Evolutionary conservation across 129 eudicot genomes (phyloP).

Genomic region (Lactuca sativa): DNA sequence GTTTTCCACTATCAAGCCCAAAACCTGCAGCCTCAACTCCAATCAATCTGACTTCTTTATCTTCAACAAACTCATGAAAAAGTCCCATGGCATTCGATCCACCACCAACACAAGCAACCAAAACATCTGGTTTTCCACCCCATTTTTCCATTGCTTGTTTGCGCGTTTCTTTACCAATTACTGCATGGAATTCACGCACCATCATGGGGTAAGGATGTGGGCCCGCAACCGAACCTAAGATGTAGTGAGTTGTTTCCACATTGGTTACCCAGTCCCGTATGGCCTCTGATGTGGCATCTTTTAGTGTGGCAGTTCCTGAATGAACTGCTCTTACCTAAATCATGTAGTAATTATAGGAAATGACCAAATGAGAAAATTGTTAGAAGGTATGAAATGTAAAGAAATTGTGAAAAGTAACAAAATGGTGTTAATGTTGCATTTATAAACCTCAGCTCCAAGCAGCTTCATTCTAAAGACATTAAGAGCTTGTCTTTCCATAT

Average conservation of each 20-base stretch:
- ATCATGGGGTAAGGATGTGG: conserved; percentile 46
- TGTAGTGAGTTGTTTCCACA: conserved; percentile 61
- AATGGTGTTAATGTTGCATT: too few species aligned
- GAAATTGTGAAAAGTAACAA: too few species aligned
- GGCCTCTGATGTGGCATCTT: conserved; percentile 96
- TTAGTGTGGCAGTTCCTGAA: conserved; percentile 90
- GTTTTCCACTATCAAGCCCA: conserved; percentile 88
- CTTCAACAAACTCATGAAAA: conserved; percentile 86
- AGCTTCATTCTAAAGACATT: conserved; percentile 89
- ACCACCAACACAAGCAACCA: conserved; percentile 94
- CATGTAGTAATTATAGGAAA: not conserved
- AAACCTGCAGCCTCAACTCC: conserved; percentile 97
- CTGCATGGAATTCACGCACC: conserved; percentile 42
- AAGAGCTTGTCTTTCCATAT: conserved; percentile 87
- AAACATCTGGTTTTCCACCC: conserved; percentile 94
- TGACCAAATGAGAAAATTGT: too few species aligned
- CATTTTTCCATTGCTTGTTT: conserved; percentile 92
- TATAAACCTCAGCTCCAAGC: conserved; percentile 99
- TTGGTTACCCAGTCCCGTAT: conserved; percentile 94
- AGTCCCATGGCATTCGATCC: conserved; percentile 98
- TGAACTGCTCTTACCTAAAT: conserved; percentile 80
- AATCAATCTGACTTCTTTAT: conserved; percentile 75
- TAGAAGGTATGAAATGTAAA: too few species aligned
- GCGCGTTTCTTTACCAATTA: conserved; percentile 73
- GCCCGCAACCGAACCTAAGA: conserved; percentile 41